Evolutionary conservation across 108 stramenopile species (phyloP).

Genomic region (Fistulifera solaris): DNA sequence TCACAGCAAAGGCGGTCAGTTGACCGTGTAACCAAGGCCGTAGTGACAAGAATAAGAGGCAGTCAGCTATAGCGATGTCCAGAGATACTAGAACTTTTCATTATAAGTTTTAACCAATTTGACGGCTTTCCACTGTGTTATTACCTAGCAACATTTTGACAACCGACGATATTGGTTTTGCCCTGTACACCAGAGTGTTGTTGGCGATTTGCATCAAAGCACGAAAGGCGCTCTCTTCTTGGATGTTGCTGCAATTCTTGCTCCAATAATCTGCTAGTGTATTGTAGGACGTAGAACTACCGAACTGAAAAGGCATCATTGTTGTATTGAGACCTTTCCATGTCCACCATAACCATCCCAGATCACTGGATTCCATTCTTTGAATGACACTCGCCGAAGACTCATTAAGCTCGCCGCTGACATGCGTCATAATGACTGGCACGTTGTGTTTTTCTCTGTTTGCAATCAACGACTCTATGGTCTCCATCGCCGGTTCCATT

Average conservation of each 20-base stretch:
- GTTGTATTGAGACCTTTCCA: not conserved
- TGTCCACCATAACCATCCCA: slow-evolving; percentile 1
- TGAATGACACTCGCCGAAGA: not conserved
- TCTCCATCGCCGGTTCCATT: not conserved
- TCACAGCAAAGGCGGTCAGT: too few species aligned
- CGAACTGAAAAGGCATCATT: not conserved
- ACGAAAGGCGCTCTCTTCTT: not conserved
- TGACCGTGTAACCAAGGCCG: too few species aligned
- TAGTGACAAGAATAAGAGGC: too few species aligned
- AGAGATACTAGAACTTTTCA: too few species aligned
- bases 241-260: too few species aligned
- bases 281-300: not conserved
- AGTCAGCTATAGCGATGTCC: too few species aligned
- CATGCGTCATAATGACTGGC: not conserved
- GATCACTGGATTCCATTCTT: not conserved
- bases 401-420: not conserved
- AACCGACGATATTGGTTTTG: not conserved
- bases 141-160: not conserved
- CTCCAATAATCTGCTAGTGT: not conserved
- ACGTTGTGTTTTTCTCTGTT: not conserved
- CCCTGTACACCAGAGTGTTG: not conserved
- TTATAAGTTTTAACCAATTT: too few species aligned
- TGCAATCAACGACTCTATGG: not conserved
- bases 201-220: not conserved
- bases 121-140: too few species aligned